phyloP scores from a whole-genome alignment of 805 yeast genomes.

The Candida yuanshanica region DNA sequence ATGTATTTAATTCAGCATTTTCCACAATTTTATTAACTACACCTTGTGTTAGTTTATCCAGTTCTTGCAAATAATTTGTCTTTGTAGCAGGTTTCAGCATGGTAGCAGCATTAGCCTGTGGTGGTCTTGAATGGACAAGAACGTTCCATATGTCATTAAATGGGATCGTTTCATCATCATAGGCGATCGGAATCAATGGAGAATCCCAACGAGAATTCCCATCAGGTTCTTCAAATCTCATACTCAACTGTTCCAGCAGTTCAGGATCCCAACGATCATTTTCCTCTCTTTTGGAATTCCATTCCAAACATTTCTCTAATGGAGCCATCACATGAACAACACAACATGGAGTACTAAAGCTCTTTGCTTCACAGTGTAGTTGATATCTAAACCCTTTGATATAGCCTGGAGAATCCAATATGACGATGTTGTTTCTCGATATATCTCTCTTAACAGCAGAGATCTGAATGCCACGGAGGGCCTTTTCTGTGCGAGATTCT shows the following conservation, averaged over 20 bases:
- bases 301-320: slow-evolving; percentile 48
- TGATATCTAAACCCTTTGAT: slow-evolving; percentile 96
- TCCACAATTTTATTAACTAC: slow-evolving; percentile 60
- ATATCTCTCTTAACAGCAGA: slow-evolving; percentile 84
- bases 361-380: slow-evolving; percentile 88
- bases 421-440: slow-evolving; percentile 62
- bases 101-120: slow-evolving; percentile 83
- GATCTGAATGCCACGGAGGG: slow-evolving; percentile 77
- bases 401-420: slow-evolving; percentile 80
- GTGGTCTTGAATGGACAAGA: slow-evolving; percentile 45
- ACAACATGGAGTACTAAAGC: slow-evolving; percentile 73
- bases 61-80: slow-evolving; percentile 67
- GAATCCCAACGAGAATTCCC: slow-evolving; percentile 87
- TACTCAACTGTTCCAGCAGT: slow-evolving; percentile 59
- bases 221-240: slow-evolving; percentile 93
- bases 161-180: slow-evolving; percentile 49
- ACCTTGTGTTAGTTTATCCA: slow-evolving; percentile 65
- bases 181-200: slow-evolving; percentile 70
- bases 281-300: slow-evolving; percentile 41
- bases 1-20: slow-evolving; percentile 46
- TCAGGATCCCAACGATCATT: slow-evolving; percentile 56
- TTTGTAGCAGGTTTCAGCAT: slow-evolving; percentile 73
- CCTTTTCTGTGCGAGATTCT: slow-evolving; percentile 72
- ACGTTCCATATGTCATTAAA: slow-evolving; percentile 64
- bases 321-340: slow-evolving; percentile 77